Evolutionary conservation across 2,329 filamentous ascomycete genomes (phyloP), one percentile per base, ranked within the genome.

Genomic region (Periconia digitata): DNA sequence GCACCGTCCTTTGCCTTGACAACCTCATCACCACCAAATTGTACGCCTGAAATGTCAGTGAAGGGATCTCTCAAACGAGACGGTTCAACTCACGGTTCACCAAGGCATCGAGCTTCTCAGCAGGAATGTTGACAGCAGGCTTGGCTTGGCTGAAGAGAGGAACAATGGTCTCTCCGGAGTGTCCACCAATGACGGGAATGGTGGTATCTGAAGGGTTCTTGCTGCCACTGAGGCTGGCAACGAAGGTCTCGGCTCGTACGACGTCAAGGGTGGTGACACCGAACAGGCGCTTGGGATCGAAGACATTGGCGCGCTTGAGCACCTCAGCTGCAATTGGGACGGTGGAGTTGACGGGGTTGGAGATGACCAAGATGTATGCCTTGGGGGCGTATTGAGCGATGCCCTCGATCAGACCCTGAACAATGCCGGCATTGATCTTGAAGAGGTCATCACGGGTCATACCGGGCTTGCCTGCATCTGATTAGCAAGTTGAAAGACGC

Each of bases 391-490:
- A 85, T 72, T 96, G 86, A 63, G 92, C 91, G 65, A 90, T 85
- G 44, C 89, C 86, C 80, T 95, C 88, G 64, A 95, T 87, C 61
- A 99, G 83, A 63, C 90, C 91, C 78, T 94, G 90, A 71, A 99
- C 94, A 70, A 99, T 99, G 66, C 92, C 90, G 53, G 94, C 94
- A 75, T 99, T 99, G 82, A 96, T 96, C 80, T 96, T 96, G 88
- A 99, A 99, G 51, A 99, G 89, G 72, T 97, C 94, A 69, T 99
- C 94, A 79, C 94, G 91, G 75, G 89, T 96, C 94, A 99, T 99
- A 69, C 94, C 94, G 66, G 94, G 94, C 84, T 97, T 97, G 78
- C 92, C 92, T 96, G 58, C 50, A 50, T n/a, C 23, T 18, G n/a
- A 39, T 70, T 42, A 68, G 57, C 43, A 36, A 40, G 6, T 24